Percentiles rank a stretch among this genome's conserved stretches.
Evolutionary conservation across 148 eudicot species (phyloP).

Genomic region (Linanthus parryae): DNA sequence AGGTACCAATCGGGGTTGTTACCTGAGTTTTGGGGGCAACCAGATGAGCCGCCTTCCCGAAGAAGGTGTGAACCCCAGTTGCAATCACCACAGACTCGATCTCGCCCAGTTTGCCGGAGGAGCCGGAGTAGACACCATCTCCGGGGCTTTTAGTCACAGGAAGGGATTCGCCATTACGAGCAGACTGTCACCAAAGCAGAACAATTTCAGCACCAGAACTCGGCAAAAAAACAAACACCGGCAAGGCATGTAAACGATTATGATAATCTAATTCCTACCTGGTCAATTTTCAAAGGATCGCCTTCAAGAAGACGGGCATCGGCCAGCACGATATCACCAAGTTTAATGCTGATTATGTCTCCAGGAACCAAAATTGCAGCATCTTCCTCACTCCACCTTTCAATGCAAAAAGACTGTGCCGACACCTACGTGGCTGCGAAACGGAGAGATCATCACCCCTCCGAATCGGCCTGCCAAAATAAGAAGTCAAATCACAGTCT

Average conservation of each 20-base stretch:
- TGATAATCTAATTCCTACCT: constrained; percentile 16
- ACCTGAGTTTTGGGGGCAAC: constrained; percentile 46
- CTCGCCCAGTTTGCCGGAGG: constrained; percentile 53
- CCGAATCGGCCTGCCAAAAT: too few species aligned
- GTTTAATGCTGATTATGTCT: constrained; percentile 40
- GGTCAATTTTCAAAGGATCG: constrained; percentile 52
- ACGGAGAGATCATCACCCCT: too few species aligned
- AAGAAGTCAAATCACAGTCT: too few species aligned
- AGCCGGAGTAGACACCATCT: constrained; percentile 47
- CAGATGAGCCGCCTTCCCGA: constrained; percentile 57
- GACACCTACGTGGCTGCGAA: too few species aligned
- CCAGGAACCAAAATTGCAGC: constrained; percentile 46
- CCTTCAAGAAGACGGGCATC: constrained; percentile 52
- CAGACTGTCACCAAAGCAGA: constrained; percentile 36
- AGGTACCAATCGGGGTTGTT: too few species aligned
- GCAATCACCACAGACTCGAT: constrained; percentile 50
- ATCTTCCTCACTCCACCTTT: constrained; percentile 43
- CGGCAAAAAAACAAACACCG: background rate
- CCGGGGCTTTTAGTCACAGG: constrained; percentile 43
- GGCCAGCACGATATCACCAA: constrained; percentile 47
- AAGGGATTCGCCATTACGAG: constrained; percentile 46
- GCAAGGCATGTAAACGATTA: too few species aligned
- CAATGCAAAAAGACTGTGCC: too few species aligned
- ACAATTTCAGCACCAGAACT: constrained; percentile 2
- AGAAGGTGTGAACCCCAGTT: constrained; percentile 48